Evolutionary conservation across 2,329 filamentous ascomycete species (phyloP), one percentile per base, ranked within the genome.

Genomic region (Mycogone perniciosa): DNA sequence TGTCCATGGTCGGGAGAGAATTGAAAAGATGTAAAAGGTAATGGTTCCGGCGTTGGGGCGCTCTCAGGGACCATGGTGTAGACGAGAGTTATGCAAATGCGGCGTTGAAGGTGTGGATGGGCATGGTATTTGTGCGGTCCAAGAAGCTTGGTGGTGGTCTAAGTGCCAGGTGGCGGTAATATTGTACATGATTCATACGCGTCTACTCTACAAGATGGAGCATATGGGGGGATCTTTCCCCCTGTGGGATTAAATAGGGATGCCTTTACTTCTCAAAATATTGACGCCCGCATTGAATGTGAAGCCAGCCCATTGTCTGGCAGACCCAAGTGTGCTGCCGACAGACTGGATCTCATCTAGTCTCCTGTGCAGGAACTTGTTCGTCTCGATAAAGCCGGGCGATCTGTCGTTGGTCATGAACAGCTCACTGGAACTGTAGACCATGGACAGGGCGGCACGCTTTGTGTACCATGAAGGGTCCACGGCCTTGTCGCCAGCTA

Each of bases 351-450:
- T 73, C 71, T 95, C 91, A 53, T 82, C 76, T 50, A 95, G 70
- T 54, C 92, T 79, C 40, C 89, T 78, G 50, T 85, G 79, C 48
- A 97, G 72, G 65, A 97, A 99, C 7, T 81, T 76, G 57, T 84
- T 84, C 4, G 93, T 97, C 56, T 91, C 88, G 7, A 64, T 66
- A 61, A 88, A 93, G n/a, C 80, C 81, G 0, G 77, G 71, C 4
- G 85, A 90, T 54, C 74, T 76, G 68, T 97, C 93, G 53, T 86
- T 90, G 26, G 90, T 96, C 90, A 97, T 96, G 71, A 91, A 95
- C 5, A 96, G 74, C 70, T 99, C 93, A 50, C 85, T 80, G 33
- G 84, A 82, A 46, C 89, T 89, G 60, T 82, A 83, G 39, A 80
- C 73, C 58, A 76, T 69, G 33, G 79, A 78, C 7, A 82, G 67